phyloP scores from a whole-genome alignment of 352 stramenopile genomes.

The Globisporangium mamillatum region DNA sequence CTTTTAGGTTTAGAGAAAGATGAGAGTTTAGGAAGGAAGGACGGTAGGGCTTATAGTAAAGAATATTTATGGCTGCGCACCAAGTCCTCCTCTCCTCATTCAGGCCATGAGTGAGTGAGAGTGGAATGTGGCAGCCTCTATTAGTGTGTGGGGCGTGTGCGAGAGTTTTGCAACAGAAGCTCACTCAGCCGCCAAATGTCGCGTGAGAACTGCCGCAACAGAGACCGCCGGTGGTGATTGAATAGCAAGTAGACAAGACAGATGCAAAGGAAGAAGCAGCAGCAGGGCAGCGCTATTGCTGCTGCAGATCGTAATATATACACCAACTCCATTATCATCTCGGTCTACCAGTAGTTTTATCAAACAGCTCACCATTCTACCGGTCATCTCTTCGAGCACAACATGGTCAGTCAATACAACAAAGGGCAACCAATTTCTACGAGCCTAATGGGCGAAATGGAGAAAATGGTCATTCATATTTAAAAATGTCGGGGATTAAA shows the following conservation, averaged over 20 bases:
- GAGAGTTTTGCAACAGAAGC: neutral
- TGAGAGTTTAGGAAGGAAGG: neutral
- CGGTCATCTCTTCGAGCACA: neutral
- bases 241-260: neutral
- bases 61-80: slow-evolving; percentile 16
- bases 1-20: slow-evolving; percentile 18
- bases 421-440: neutral
- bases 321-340: slow-evolving; percentile 4
- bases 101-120: neutral
- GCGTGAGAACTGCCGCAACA: neutral
- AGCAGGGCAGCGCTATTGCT: neutral
- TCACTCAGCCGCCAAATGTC: slow-evolving; percentile 1
- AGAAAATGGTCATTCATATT: neutral
- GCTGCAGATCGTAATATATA: slow-evolving; percentile 9
- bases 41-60: neutral
- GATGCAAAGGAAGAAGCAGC: slow-evolving; percentile 8
- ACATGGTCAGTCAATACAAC: neutral
- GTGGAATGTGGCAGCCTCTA: neutral
- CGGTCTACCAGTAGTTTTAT: neutral
- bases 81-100: neutral
- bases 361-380: neutral
- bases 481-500: slow-evolving; percentile 1
- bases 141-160: neutral
- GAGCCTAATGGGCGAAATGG: neutral
- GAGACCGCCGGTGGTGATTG: neutral